Base-by-base conservation (phyloP, 306 rosid genomes). In the Begonia peltatifolia region DNA sequence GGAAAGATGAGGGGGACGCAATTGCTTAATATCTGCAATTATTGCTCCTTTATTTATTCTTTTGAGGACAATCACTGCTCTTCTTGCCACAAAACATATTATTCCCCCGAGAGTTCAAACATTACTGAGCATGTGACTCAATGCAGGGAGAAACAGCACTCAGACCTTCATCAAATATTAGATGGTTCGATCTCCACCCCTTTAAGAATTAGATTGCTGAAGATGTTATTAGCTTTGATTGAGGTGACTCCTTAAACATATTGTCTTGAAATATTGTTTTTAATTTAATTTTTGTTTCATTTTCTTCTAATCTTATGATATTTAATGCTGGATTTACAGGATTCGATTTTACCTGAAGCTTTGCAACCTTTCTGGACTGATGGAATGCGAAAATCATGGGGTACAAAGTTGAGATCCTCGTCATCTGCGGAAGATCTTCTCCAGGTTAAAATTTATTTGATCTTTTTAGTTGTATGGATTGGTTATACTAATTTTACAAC, bases 351-450 rank as follows among this genome's bases (percentile, higher is more conserved):
- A 52, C 48, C 48, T 41, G 89, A 81, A 67, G 89, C 84, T 67
- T 68, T 84, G 56, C 74, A 65, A 52, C 66, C 78, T 15, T 44
- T 54, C 60, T 84, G 89, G 89, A 81, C 71, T 4, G 76, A 74
- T 17, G 60, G 47, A 60, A 43, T 52, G 18, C 73, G 89, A 47
- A 68, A 78, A 69, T 69, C 73, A 54, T 84, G 94, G 94, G 64
- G 73, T 18, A 55, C 47, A 30, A 81, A 68, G 63, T 65, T 84
- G 64, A 66, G 51, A 53, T 66, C 70, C 41, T 67, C 78, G 36
- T 74, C 82, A 50, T 76, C 84, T 10, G 63, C 80, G 10, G 80
- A 64, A 72, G 84, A 74, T 57, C 74, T 84, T 64, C 84, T 84
- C 38, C 78, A 84, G 89, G 94, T 84, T 66, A 52, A 44, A 43